Base-by-base conservation (phyloP, 2,329 filamentous ascomycete species). In the Aspergillus sp. region DNA sequence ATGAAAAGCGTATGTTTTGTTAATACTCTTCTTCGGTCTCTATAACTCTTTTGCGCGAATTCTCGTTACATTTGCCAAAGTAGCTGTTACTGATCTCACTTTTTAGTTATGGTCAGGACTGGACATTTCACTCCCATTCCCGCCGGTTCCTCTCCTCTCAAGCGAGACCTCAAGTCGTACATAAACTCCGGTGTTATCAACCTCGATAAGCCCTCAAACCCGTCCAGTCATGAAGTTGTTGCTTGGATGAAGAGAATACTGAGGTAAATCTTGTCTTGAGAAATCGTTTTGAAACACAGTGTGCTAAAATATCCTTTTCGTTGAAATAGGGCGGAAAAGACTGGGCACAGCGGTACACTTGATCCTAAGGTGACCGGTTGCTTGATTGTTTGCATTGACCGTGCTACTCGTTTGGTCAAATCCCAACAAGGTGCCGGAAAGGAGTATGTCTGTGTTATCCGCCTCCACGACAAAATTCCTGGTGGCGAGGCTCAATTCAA, bases 191-290 rank as follows among this genome's bases (percentile, higher is more conserved):
- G 95, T 80, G 93, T 99, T 59, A 98, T 99, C 80, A 99, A 99
- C 82, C 88, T 97, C 68, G 91, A 96, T 81, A 96, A 96, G 82
- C 95, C 93, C 57, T 96, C 93, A 53, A 99, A 99, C 82, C 93
- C 93, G 54, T 97, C 93, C 66, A 95, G 89, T 72, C 95, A 99
- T 84, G 95, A 99, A 83, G 95, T 99, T 66, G 95, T 99, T 73
- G 93, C 95, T 66, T 99, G 95, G 95, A 90, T 98, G 69, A 99
- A 99, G 88, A 89, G 93, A 70, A 98, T 98, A 71, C 84, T 99
- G 56, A 88, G 89, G 89, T 92, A 86, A 64, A 79, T 51, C 49
- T 40, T 30, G 33, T 46, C 24, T 41, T 44, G 19, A 30, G 30
- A 24, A 27, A 7, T 42, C 34, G 5, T 19, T 13, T 44, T 27